phyloP scores from a whole-genome alignment of 2,329 filamentous ascomycete genomes.

The Trichoderma endophyticum region DNA sequence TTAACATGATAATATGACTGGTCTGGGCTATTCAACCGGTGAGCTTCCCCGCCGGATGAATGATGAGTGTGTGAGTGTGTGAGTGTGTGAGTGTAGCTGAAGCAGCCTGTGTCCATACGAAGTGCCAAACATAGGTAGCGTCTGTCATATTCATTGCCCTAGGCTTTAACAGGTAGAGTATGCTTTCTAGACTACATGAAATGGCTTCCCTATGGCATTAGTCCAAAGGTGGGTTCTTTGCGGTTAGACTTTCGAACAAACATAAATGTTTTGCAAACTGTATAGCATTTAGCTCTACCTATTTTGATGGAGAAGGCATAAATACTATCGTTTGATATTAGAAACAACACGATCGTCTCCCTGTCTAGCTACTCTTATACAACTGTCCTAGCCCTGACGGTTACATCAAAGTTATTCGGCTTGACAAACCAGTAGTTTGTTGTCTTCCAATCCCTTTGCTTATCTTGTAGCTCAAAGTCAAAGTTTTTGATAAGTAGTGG shows the following conservation, averaged over 20 bases:
- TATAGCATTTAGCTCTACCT: not conserved
- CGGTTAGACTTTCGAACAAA: not conserved
- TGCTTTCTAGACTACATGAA: not conserved
- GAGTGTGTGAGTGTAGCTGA: not conserved
- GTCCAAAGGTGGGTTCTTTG: not conserved
- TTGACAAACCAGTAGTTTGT: slow-evolving; percentile 44
- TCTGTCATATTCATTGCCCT: not conserved
- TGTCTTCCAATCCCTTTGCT: slow-evolving; percentile 30
- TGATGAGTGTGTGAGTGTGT: not conserved
- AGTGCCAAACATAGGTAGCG: not conserved
- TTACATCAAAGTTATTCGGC: slow-evolving; percentile 38
- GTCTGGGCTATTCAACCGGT: not conserved
- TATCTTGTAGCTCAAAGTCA: slow-evolving; percentile 30
- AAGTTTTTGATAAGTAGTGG: slow-evolving; percentile 37
- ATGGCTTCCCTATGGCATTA: not conserved
- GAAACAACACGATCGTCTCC: too few relatives aligned
- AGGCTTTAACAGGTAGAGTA: not conserved
- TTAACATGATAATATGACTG: not conserved
- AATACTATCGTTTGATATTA: too few relatives aligned
- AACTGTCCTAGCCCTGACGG: not conserved
- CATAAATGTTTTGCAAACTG: not conserved
- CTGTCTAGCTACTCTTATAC: not conserved
- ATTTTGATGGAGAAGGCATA: not conserved
- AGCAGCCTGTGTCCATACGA: not conserved
- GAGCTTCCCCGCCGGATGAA: slow-evolving; percentile 3